These are phyloP conservation scores for Wickerhamomyces sydowiorum DNA, from an alignment of 805 yeast genomes.

Conservation along the genomic window DNA sequence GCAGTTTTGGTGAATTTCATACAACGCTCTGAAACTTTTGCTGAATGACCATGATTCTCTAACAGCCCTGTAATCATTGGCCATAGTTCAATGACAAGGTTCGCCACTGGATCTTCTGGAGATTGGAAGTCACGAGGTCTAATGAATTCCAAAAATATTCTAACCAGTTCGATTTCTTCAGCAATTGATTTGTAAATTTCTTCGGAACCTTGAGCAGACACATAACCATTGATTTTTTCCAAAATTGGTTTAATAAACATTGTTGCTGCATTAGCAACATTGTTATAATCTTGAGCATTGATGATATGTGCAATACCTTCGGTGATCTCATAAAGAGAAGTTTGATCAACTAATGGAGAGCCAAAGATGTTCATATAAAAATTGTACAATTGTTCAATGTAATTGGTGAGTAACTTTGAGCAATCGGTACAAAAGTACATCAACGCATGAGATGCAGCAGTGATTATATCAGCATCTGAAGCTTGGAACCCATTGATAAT, in stretches of 20 bases:
- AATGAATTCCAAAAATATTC: conserved; percentile 53
- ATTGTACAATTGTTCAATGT: conserved; percentile 66
- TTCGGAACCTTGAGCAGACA: conserved; percentile 23
- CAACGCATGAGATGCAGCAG: conserved; percentile 89
- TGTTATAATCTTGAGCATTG: conserved; percentile 48
- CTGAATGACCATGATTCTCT: conserved; percentile 49
- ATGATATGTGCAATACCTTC: conserved; percentile 89
- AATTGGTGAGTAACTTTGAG: conserved; percentile 53
- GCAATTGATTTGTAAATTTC: conserved; percentile 46
- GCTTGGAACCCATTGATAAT: conserved; percentile 67
- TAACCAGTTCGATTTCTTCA: conserved; percentile 66
- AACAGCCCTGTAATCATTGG: conserved; percentile 48
- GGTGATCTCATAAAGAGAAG: conserved; percentile 70
- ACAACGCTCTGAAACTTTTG: conserved; percentile 67
- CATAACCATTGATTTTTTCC: conserved; percentile 32
- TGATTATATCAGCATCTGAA: conserved; percentile 40
- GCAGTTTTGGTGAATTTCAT: conserved; percentile 63
- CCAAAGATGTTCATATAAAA: conserved; percentile 54
- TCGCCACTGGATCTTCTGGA: conserved; percentile 43
- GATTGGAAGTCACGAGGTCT: conserved; percentile 31
- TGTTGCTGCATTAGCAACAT: conserved; percentile 45
- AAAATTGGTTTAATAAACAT: conserved; percentile 67
- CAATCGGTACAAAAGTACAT: conserved; percentile 96
- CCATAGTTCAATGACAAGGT: conserved; percentile 51
- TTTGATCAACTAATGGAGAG: conserved; percentile 50